Conservation (phyloP, 352 stramenopile species). For the Globisporangium ultimum region DNA sequence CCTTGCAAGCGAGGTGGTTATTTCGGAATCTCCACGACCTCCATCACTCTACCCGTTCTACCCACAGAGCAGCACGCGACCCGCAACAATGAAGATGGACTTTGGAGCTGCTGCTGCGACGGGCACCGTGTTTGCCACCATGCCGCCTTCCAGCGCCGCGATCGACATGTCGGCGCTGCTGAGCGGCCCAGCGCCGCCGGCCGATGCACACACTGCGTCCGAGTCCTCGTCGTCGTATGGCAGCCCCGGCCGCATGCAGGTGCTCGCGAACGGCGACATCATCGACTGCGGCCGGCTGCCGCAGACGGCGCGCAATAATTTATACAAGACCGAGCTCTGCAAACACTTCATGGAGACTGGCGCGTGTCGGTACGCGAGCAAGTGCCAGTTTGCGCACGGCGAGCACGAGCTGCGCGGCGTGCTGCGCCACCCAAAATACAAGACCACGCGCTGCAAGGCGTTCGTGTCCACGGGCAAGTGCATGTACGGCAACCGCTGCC, state of each 20-base stretch:
- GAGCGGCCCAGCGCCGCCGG: slow-evolving; percentile 8
- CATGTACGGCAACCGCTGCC: slow-evolving; percentile 85
- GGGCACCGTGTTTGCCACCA: background rate
- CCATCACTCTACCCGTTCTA: background rate
- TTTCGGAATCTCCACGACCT: background rate
- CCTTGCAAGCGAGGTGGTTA: background rate
- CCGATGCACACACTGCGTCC: too few species aligned
- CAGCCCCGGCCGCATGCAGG: slow-evolving; percentile 60
- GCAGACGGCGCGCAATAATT: slow-evolving; percentile 76
- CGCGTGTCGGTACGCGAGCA: slow-evolving; percentile 83
- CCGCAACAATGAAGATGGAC: slow-evolving; percentile 12
- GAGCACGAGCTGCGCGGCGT: slow-evolving; percentile 82
- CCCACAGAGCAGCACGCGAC: background rate
- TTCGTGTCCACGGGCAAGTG: slow-evolving; percentile 83
- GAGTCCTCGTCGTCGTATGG: slow-evolving; percentile 24
- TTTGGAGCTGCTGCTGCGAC: slow-evolving; percentile 6
- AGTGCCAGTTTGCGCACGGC: slow-evolving; percentile 90
- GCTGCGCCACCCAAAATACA: slow-evolving; percentile 89
- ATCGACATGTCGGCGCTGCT: slow-evolving; percentile 8
- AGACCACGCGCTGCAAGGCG: slow-evolving; percentile 89
- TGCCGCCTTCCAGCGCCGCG: background rate
- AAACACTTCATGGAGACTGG: slow-evolving; percentile 87
- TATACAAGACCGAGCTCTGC: slow-evolving; percentile 92
- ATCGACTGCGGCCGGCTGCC: slow-evolving; percentile 76
- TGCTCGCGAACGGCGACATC: slow-evolving; percentile 85